Evolutionary conservation across 2,329 filamentous ascomycete genomes (phyloP).

Genomic region (Aspergillus quadricinctus): DNA sequence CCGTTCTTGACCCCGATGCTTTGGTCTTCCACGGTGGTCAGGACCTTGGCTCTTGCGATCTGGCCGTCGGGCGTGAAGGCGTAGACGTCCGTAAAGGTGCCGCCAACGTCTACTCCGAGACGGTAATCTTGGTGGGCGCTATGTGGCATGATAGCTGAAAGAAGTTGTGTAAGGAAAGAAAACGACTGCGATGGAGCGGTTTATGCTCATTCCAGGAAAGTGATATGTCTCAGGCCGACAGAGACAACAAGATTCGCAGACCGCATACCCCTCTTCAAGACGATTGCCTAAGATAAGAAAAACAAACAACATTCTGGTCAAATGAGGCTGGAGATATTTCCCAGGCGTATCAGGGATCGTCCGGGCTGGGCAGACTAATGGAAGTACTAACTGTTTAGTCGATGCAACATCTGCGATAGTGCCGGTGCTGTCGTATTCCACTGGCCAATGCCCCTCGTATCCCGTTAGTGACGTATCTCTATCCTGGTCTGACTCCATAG

Average conservation of each 20-base stretch:
- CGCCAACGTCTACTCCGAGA: slow-evolving; percentile 28
- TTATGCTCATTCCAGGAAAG: background rate
- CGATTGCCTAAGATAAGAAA: too few species aligned
- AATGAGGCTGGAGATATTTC: background rate
- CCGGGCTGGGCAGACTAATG: background rate
- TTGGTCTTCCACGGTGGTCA: slow-evolving; percentile 44
- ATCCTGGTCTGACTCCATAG: too few species aligned
- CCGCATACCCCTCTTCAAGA: background rate
- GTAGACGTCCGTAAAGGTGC: slow-evolving; percentile 48
- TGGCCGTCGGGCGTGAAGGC: slow-evolving; percentile 44
- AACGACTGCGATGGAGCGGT: background rate
- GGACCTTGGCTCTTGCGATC: slow-evolving; percentile 45
- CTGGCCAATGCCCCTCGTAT: too few species aligned
- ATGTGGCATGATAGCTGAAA: background rate
- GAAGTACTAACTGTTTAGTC: background rate
- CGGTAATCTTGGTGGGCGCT: slow-evolving; percentile 10
- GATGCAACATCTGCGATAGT: background rate
- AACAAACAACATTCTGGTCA: too few species aligned
- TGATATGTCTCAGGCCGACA: too few species aligned
- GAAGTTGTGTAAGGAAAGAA: background rate
- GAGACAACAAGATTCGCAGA: background rate
- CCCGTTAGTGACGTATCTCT: too few species aligned
- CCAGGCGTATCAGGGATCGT: background rate
- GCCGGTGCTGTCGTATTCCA: too few species aligned
- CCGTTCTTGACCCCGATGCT: slow-evolving; percentile 46